Evolutionary conservation across 768 basidiomycete species (phyloP).

Genomic region (Sporobolomyces pararoseus): DNA sequence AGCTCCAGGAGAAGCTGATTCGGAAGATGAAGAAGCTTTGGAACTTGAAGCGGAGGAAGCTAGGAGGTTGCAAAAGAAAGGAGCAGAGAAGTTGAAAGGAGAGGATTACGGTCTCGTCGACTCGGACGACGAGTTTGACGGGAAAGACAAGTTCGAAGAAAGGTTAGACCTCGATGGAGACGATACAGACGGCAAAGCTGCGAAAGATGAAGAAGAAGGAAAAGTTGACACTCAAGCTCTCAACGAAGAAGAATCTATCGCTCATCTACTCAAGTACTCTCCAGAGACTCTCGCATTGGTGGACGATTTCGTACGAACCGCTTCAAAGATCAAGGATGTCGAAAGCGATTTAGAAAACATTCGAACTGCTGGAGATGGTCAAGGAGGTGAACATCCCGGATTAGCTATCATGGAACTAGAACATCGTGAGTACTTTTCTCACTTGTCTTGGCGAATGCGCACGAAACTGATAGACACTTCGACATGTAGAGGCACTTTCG

Average conservation of each 20-base stretch:
- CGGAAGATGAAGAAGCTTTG: slow-evolving; percentile 41
- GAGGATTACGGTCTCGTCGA: slow-evolving; percentile 37
- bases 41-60: slow-evolving; percentile 44
- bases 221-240: slow-evolving; percentile 12
- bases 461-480: background rate
- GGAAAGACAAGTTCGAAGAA: background rate
- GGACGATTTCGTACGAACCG: slow-evolving; percentile 42
- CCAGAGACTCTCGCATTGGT: slow-evolving; percentile 45
- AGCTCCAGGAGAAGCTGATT: slow-evolving; percentile 40
- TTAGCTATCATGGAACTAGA: slow-evolving; percentile 75
- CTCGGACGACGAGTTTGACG: slow-evolving; percentile 8
- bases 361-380: slow-evolving; percentile 47
- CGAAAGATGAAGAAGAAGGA: background rate
- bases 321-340: slow-evolving; percentile 33
- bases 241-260: slow-evolving; percentile 41
- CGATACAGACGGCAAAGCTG: background rate
- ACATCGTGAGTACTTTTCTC: slow-evolving; percentile 65
- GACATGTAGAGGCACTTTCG: slow-evolving; percentile 70
- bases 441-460: background rate
- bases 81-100: slow-evolving; percentile 20
- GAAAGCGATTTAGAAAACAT: slow-evolving; percentile 30
- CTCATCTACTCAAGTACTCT: slow-evolving; percentile 37
- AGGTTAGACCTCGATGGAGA: slow-evolving; percentile 4
- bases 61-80: slow-evolving; percentile 38
- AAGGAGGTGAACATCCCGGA: slow-evolving; percentile 59